Conservation (phyloP, 129 eudicot species). For the Arctium lappa region DNA sequence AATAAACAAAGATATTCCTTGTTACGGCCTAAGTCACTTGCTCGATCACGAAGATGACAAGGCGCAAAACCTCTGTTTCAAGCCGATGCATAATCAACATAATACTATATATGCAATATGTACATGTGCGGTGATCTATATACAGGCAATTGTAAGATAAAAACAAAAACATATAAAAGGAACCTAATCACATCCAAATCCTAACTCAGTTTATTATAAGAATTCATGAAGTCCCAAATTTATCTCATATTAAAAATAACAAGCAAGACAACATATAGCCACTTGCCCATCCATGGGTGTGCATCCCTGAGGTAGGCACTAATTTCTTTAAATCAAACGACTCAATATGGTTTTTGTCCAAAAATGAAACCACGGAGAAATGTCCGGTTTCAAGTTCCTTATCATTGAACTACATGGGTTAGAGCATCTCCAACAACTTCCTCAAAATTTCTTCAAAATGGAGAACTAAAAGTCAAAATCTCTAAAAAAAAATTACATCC, state of each 20-base stretch:
- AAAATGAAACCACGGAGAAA: no score
- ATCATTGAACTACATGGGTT: no score
- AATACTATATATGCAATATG: background rate
- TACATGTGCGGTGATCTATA: no score
- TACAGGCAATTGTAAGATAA: background rate
- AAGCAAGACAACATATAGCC: no score
- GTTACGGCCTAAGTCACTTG: slow-evolving; percentile 83
- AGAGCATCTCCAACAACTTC: no score
- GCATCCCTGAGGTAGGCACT: background rate
- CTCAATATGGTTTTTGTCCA: no score
- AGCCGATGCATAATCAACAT: slow-evolving; percentile 57
- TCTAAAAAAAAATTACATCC: no score
- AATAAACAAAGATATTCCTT: slow-evolving; percentile 83
- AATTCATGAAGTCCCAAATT: background rate
- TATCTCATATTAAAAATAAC: background rate
- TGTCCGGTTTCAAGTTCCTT: no score
- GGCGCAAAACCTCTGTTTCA: slow-evolving; percentile 70
- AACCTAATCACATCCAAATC: background rate
- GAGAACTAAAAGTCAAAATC: no score
- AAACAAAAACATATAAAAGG: background rate
- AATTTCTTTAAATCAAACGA: no score
- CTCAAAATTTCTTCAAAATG: no score
- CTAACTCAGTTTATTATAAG: background rate
- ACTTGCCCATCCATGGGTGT: background rate
- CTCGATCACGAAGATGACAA: slow-evolving; percentile 98